Base-by-base conservation (phyloP, 202 grass and related monocot genomes). In the Setaria italica region DNA sequence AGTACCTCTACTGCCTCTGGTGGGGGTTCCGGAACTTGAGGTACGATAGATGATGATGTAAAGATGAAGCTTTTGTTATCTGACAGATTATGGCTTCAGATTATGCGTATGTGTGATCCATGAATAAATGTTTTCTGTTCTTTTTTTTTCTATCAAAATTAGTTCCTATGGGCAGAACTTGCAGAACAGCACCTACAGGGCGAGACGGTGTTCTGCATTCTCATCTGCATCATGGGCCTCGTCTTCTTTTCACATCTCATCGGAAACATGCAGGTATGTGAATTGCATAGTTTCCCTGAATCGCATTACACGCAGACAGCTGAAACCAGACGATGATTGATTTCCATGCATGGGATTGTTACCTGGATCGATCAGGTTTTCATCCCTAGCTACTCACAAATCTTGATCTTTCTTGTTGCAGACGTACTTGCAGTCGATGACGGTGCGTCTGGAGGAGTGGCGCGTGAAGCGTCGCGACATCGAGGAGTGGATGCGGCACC, bases 401-500 rank as follows among this genome's bases (percentile, higher is more conserved):
- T 3, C 7, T 55, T 15, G 8, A 10, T 30, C 53, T 21, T 25
- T 72, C 17, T 20, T 72, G 5, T 5, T 33, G 2, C 75, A 97
- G 95, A 95, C 95, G 12, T 97, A 97, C 81, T 29, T 97, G 85
- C 90, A 93, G 80, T 97, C 92, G 7, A 85, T 97, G 47, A 97
- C 95, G 7, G 87, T 92, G 15, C 80, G 93, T 80, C 82, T 95
- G 41, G 96, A 99, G 83, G 96, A 99, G 79, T 99, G 96, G 96
- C 90, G 96, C 6, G 93, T 99, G 67, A 99, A 94, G 79, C 85
- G 91, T 0, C 85, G 91, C 0, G 96, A 99, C 78, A 90, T 95
- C 54, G 96, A 99, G 84, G 93, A 99, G 82, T 95, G 96, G 96
- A 99, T 99, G 96, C 89, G 93, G 4, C 96, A 99, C 80, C 91